Evolutionary conservation across 345 rosid species (phyloP), one percentile per base, ranked within the genome.

Genomic region (Pistacia atlantica): DNA sequence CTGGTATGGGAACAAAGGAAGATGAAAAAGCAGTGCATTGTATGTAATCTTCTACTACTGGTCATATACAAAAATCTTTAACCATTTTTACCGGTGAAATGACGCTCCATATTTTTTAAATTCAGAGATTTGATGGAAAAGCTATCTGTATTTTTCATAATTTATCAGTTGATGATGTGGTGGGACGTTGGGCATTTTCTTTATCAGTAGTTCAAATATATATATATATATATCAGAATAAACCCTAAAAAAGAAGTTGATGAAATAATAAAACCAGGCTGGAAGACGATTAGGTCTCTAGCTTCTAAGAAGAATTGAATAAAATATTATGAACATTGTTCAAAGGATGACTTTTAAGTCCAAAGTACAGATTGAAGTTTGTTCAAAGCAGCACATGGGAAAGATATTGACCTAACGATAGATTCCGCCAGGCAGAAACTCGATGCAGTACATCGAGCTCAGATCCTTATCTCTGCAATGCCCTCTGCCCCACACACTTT

Each of bases 341-440:
- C 61, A 3, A 69, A 10, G 31, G 63, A 35, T 55, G 60, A 31
- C 22, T 37, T 37, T 48, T n/a, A 8, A 46, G 58, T 25, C 71
- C 64, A 51, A 60, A 49, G 72, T 42, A 61, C 48, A 68, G 65
- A 13, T 48, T 75, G 65, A 18, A 72, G 75, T 74, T 22, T 79
- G 74, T 54, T 45, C 60, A 74, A 67, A 55, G 68, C 46, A 48
- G 79, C 78, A 76, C 77, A 76, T 76, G 80, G 66, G 52, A 3
- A 67, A 18, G 58, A 45, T 35, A 51, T 49, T 67, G 71, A 80
- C 65, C 59, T n/a, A 52, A 62, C 65, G 20, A 48, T 38, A 72
- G 77, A 76, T 80, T 76, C 77, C 66, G 52, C 75, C 77, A 52
- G 83, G 77, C 76, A 72, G 72, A 52, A 33, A 72, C 80, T 72